A percentile compares a stretch with the other conserved stretches of the same genome.
Conservation (phyloP, 495 filamentous ascomycete genomes). For the Hypoxylon fuscum region DNA sequence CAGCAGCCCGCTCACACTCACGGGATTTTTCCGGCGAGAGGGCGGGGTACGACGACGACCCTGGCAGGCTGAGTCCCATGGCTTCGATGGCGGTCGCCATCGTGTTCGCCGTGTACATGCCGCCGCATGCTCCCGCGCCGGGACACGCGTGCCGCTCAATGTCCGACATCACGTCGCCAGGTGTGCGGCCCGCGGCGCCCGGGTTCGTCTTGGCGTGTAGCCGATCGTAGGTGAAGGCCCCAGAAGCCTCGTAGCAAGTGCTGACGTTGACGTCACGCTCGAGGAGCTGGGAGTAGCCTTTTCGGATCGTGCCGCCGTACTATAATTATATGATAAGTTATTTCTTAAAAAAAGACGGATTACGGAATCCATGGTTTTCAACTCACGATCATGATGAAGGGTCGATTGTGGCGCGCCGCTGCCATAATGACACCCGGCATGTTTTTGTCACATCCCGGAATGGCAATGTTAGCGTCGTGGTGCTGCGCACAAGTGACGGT, state of each 20-base stretch:
- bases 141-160: conserved; percentile 88
- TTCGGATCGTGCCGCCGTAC: conserved; percentile 91
- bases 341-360: too few relatives aligned
- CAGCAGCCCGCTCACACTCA: conserved; percentile 87
- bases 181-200: conserved; percentile 54
- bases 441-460: conserved; percentile 98
- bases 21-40: conserved; percentile 88
- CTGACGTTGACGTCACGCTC: conserved; percentile 87
- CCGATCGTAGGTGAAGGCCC: conserved; percentile 83
- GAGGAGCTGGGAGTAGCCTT: conserved; percentile 81
- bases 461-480: conserved; percentile 93
- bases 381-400: conserved; percentile 66
- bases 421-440: conserved; percentile 85
- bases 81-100: conserved; percentile 97
- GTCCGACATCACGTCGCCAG: conserved; percentile 86
- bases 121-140: conserved; percentile 92
- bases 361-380: too few relatives aligned
- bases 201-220: conserved; percentile 56
- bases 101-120: conserved; percentile 97
- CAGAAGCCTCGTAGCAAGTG: conserved; percentile 89
- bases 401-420: conserved; percentile 87
- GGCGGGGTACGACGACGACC: conserved; percentile 90
- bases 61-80: conserved; percentile 90
- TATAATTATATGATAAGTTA: conserved; percentile 10
- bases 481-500: conserved; percentile 87